Percentiles rank a stretch among this genome's conserved stretches.
phyloP scores from a whole-genome alignment of 208 protist species.

The Wallacemonas sp. region DNA sequence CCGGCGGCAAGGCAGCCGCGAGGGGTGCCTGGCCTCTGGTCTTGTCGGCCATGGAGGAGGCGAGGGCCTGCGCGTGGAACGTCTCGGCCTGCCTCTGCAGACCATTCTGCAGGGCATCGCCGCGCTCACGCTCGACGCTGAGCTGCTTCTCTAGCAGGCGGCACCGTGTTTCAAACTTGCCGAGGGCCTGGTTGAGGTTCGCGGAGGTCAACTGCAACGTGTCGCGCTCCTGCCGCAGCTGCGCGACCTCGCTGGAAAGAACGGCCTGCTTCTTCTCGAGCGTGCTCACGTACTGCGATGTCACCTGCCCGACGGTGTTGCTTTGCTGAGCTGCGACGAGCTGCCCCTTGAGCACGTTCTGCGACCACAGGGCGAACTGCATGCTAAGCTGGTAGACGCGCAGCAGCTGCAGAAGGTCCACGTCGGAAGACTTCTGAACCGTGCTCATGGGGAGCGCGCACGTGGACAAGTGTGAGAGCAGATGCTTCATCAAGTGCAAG shows the following conservation, averaged over 20 bases:
- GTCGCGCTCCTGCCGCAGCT: conserved; percentile 52
- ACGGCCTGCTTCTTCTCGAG: conserved; percentile 42
- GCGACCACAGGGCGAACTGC: conserved; percentile 87
- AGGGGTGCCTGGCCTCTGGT: neutral
- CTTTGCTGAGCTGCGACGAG: conserved; percentile 50
- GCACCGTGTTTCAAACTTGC: conserved; percentile 47
- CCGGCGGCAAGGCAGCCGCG: neutral
- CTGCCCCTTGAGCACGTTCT: conserved; percentile 71
- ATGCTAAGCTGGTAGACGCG: conserved; percentile 65
- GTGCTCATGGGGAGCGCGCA: conserved; percentile 33
- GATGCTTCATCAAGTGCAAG: conserved; percentile 69
- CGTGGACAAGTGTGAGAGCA: conserved; percentile 46
- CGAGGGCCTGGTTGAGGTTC: conserved; percentile 39
- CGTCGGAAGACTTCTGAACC: conserved; percentile 37
- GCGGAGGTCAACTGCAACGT: conserved; percentile 38
- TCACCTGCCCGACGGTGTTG: conserved; percentile 42
- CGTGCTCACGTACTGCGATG: conserved; percentile 44
- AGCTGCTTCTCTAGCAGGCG: conserved; percentile 58
- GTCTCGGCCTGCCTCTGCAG: conserved; percentile 36
- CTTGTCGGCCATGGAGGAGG: neutral
- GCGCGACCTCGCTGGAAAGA: conserved; percentile 25
- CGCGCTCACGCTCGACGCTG: conserved; percentile 43
- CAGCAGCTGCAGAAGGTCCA: conserved; percentile 71
- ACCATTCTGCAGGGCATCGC: conserved; percentile 28
- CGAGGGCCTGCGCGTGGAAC: conserved; percentile 15